Evolutionary conservation across 768 basidiomycete species (phyloP).

Genomic region (Suillus tomentosus): DNA sequence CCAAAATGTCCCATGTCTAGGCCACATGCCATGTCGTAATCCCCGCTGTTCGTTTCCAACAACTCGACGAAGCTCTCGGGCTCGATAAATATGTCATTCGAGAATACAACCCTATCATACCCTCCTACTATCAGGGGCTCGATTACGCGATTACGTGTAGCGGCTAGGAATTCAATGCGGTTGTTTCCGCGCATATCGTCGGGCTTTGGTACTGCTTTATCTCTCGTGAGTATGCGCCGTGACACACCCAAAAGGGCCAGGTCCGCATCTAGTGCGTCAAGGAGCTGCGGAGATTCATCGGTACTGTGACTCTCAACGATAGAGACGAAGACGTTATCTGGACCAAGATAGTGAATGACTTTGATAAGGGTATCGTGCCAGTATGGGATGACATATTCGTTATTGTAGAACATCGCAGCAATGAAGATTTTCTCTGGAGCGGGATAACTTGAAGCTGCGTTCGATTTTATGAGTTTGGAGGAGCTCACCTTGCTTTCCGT

Average conservation of each 20-base stretch:
- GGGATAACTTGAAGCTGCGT: neutral
- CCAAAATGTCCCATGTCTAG: conserved; percentile 40
- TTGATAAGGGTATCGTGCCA: conserved; percentile 40
- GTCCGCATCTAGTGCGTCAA: conserved; percentile 26
- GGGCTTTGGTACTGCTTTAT: conserved; percentile 27
- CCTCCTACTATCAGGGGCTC: conserved; percentile 42
- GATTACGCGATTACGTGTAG: conserved; percentile 43
- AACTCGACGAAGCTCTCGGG: conserved; percentile 44
- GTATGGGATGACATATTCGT: conserved; percentile 38
- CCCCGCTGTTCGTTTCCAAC: conserved; percentile 37
- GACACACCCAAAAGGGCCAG: conserved; percentile 27
- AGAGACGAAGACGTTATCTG: conserved; percentile 44
- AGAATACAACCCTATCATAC: conserved; percentile 42
- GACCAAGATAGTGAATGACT: conserved; percentile 41
- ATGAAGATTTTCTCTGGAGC: conserved; percentile 36
- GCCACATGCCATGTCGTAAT: conserved; percentile 47
- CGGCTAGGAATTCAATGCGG: conserved; percentile 40
- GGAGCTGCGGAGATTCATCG: conserved; percentile 35
- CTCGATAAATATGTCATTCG: conserved; percentile 45
- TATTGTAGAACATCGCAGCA: conserved; percentile 45
- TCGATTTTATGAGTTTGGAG: neutral
- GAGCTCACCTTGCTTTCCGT: conserved; percentile 13
- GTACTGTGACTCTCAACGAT: conserved; percentile 41
- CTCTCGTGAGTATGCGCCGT: conserved; percentile 33
- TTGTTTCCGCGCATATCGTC: conserved; percentile 19